phyloP scores from a whole-genome alignment of 495 filamentous ascomycete species.

The Cryomyces antarcticus region DNA sequence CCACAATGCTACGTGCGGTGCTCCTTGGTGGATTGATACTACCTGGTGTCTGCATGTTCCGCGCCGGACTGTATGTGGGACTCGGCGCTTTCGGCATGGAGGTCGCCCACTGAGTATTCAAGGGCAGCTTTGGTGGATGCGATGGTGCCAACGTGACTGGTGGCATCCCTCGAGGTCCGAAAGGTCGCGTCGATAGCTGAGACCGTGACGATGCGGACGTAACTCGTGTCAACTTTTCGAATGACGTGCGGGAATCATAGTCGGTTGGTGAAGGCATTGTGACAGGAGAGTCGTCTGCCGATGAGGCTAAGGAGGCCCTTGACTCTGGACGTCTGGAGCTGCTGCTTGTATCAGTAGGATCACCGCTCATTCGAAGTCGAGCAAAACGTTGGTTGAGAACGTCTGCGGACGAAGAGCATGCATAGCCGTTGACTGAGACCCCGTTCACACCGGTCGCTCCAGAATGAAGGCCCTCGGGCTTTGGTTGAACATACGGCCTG shows the following conservation, averaged over 20 bases:
- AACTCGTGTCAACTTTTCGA: conserved; percentile 3
- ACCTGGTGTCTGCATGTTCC: conserved; percentile 32
- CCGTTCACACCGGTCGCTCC: conserved; percentile 17
- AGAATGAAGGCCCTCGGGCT: conserved; percentile 40
- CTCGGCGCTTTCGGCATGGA: conserved; percentile 60
- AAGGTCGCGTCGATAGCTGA: conserved; percentile 17
- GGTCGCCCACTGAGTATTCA: conserved; percentile 27
- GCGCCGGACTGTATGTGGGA: conserved; percentile 63
- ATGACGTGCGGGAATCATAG: conserved; percentile 16
- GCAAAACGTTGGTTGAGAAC: conserved; percentile 39
- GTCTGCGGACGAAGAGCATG: conserved; percentile 6
- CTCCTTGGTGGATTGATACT: conserved; percentile 28
- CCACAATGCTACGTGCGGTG: conserved; percentile 20
- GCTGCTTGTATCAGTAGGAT: conserved; percentile 7
- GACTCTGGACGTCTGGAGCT: conserved; percentile 30
- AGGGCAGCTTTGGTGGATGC: conserved; percentile 33
- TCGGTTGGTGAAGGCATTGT: conserved; percentile 19
- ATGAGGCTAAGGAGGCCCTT: conserved; percentile 8
- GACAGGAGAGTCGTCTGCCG: conserved; percentile 4
- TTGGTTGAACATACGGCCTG: conserved; percentile 38
- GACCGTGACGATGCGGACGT: background rate
- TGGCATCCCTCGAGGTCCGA: conserved; percentile 38
- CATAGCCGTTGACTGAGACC: background rate
- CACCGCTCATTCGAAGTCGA: conserved; percentile 24
- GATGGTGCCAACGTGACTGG: conserved; percentile 21